Evolutionary conservation across 495 filamentous ascomycete species (phyloP).

Genomic region (Penicillium robsamsonii): DNA sequence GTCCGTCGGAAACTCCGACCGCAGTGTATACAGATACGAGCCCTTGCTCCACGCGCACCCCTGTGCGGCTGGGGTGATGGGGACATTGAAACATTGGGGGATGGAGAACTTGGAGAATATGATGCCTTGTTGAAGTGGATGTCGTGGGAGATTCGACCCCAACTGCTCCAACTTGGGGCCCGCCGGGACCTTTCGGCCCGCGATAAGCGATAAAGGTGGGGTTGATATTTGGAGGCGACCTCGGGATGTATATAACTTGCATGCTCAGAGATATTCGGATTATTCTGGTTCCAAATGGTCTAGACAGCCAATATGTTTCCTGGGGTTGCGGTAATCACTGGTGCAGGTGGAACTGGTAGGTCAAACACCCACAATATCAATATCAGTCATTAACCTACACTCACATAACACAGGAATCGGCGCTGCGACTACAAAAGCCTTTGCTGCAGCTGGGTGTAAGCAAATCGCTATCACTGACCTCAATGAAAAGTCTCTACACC

Average conservation of each 20-base stretch:
- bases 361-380: not conserved
- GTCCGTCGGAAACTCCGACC: conserved; percentile 43
- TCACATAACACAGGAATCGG: conserved; percentile 46
- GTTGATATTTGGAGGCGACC: not conserved
- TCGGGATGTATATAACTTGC: not conserved
- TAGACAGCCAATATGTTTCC: conserved; percentile 18
- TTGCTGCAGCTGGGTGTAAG: conserved; percentile 49
- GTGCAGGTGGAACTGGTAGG: conserved; percentile 33
- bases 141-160: conserved; percentile 10
- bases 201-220: conserved; percentile 15
- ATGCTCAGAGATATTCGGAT: not conserved
- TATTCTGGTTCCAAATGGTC: not conserved
- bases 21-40: conserved; percentile 41
- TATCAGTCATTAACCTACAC: not conserved
- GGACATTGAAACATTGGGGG: conserved; percentile 33
- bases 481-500: conserved; percentile 34
- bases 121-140: conserved; percentile 14
- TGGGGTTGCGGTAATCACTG: conserved; percentile 34
- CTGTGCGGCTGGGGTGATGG: conserved; percentile 31
- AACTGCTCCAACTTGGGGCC: conserved; percentile 12
- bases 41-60: conserved; percentile 33
- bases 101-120: conserved; percentile 31
- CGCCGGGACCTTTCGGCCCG: conserved; percentile 8
- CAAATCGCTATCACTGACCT: conserved; percentile 52
- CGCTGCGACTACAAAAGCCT: conserved; percentile 48